Percentiles rank a stretch among this genome's conserved stretches.
These are phyloP conservation scores for Suhomyces atakaporum DNA, from an alignment of 1,139 yeast genomes.

Conservation along the genomic window DNA sequence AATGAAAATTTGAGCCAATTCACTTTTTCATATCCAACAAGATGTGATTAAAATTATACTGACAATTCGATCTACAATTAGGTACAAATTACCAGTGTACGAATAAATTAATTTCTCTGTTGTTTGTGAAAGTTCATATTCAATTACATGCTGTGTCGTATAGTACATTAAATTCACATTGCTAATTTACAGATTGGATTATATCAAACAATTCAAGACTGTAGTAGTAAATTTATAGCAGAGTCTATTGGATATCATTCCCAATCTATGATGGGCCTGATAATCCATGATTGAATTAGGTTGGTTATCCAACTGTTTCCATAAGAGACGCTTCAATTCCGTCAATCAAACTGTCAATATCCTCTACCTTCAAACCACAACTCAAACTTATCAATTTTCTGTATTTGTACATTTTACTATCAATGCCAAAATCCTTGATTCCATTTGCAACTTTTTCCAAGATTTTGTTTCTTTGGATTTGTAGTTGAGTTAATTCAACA, in stretches of 20 bases:
- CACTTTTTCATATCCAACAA: no score
- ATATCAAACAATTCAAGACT: conserved; percentile 4
- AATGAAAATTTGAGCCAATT: no score
- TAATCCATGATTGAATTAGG: not conserved
- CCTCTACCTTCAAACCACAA: conserved; percentile 78
- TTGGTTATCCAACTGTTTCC: conserved; percentile 24
- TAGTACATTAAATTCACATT: conserved; percentile 6
- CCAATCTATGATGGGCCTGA: not conserved
- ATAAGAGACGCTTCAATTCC: conserved; percentile 48
- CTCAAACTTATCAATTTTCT: conserved; percentile 78
- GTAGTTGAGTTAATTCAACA: conserved; percentile 53
- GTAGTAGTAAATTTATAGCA: not conserved
- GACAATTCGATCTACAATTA: no score
- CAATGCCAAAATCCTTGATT: conserved; percentile 42
- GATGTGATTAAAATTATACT: no score
- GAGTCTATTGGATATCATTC: not conserved
- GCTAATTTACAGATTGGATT: conserved; percentile 4
- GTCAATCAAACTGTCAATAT: conserved; percentile 64
- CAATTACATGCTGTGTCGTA: not conserved
- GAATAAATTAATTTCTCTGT: no score
- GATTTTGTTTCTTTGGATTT: conserved; percentile 49
- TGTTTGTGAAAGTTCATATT: no score
- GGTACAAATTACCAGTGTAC: no score
- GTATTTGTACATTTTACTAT: conserved; percentile 72
- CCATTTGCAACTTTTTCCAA: conserved; percentile 41